Percentiles rank a stretch among this genome's conserved stretches.
Evolutionary conservation across 805 yeast species (phyloP).

Genomic region (Teunomyces funiuensis): DNA sequence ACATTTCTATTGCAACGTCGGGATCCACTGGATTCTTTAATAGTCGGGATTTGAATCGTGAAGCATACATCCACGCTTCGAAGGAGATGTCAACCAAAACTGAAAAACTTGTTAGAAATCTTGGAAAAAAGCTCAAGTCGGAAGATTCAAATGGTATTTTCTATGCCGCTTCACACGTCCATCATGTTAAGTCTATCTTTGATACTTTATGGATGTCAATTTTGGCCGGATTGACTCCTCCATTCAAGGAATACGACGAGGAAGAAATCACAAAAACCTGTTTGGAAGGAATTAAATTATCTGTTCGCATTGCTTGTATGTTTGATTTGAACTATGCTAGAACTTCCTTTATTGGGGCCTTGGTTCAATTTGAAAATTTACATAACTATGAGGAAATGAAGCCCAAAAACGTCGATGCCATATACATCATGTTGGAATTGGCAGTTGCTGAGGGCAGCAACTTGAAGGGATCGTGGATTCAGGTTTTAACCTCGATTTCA

Average conservation of each 20-base stretch:
- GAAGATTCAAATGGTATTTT: conserved; percentile 48
- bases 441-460: conserved; percentile 79
- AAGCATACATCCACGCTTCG: conserved; percentile 90
- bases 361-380: conserved; percentile 82
- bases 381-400: conserved; percentile 77
- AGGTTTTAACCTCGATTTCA: conserved; percentile 75
- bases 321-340: conserved; percentile 84
- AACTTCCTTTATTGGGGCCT: conserved; percentile 84
- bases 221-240: conserved; percentile 90
- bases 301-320: conserved; percentile 79
- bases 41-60: conserved; percentile 66
- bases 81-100: conserved; percentile 88
- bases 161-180: conserved; percentile 81
- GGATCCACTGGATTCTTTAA: conserved; percentile 59
- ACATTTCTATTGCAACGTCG: conserved; percentile 31
- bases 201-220: conserved; percentile 97
- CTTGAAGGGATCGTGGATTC: conserved; percentile 76
- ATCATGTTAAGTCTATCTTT: conserved; percentile 90
- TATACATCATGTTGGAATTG: conserved; percentile 67
- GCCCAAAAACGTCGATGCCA: conserved; percentile 78
- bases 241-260: conserved; percentile 86
- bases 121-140: conserved; percentile 49
- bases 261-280: conserved; percentile 65
- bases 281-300: conserved; percentile 80
- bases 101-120: conserved; percentile 71